Evolutionary conservation across 2,329 filamentous ascomycete species (phyloP).

Genomic region (Diaporthe sp.): DNA sequence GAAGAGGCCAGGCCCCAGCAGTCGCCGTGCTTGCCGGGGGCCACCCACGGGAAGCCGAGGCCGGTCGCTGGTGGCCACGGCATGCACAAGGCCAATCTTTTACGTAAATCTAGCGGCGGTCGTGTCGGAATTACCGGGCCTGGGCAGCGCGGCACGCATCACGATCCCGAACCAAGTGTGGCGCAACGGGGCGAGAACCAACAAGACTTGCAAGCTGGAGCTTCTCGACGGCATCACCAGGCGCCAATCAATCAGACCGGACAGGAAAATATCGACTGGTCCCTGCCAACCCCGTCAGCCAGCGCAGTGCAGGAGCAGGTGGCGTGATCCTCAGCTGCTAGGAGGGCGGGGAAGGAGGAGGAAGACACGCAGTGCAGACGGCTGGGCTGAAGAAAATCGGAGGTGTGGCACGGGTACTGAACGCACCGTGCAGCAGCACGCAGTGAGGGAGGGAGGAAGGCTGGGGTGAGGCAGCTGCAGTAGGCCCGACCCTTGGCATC

Average conservation of each 20-base stretch:
- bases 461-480: background rate
- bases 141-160: constrained; percentile 15
- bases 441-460: background rate
- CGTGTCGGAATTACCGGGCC: constrained; percentile 14
- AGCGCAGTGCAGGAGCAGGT: background rate
- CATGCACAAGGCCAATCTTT: constrained; percentile 21
- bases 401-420: constrained; percentile 3
- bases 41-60: constrained; percentile 24
- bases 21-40: constrained; percentile 28
- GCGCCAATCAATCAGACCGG: background rate
- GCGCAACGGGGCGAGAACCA: background rate
- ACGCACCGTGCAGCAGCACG: background rate
- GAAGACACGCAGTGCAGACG: background rate
- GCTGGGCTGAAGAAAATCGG: background rate
- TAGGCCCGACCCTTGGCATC: background rate
- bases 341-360: background rate
- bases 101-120: constrained; percentile 25
- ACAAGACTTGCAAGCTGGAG: background rate
- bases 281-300: background rate
- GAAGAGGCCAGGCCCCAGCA: constrained; percentile 10
- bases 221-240: background rate
- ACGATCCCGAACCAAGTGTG: constrained; percentile 15
- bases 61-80: constrained; percentile 22
- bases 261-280: background rate
- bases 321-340: constrained; percentile 6